These are phyloP conservation scores for Ogataea parapolymorpha DNA, from an alignment of 805 yeast genomes.

Conservation along the genomic window DNA sequence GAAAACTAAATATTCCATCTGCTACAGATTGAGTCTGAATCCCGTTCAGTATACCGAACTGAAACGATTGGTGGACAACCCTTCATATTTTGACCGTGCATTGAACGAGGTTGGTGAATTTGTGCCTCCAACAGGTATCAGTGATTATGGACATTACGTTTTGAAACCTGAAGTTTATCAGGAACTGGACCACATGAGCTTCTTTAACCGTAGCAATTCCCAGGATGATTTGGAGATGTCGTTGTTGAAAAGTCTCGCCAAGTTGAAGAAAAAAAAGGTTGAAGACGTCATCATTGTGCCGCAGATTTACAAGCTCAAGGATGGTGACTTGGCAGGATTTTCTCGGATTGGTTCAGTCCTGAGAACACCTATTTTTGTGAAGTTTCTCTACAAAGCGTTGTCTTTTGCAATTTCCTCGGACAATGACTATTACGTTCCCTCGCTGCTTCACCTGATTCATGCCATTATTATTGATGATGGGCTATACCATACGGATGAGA, in stretches of 20 bases:
- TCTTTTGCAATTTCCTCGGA: constrained; percentile 47
- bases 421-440: constrained; percentile 54
- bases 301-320: constrained; percentile 30
- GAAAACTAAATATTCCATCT: constrained; percentile 39
- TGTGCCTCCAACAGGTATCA: constrained; percentile 62
- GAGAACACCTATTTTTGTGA: constrained; percentile 51
- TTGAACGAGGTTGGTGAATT: constrained; percentile 59
- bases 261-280: constrained; percentile 33
- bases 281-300: constrained; percentile 52
- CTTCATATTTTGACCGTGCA: constrained; percentile 44
- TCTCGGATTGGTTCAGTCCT: constrained; percentile 47
- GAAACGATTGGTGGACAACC: constrained; percentile 25
- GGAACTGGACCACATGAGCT: constrained; percentile 56
- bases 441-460: constrained; percentile 65
- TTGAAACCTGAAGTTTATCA: constrained; percentile 46
- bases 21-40: constrained; percentile 47
- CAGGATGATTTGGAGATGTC: constrained; percentile 50
- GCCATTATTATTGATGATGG: constrained; percentile 45
- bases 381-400: constrained; percentile 54
- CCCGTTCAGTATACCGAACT: constrained; percentile 56
- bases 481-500: constrained; percentile 36
- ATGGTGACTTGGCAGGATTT: constrained; percentile 29
- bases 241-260: constrained; percentile 43
- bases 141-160: constrained; percentile 65
- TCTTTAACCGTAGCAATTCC: constrained; percentile 45